These are phyloP conservation scores for Trypanosoma cruzi DNA, from an alignment of 208 protist species.

Conservation along the genomic window DNA sequence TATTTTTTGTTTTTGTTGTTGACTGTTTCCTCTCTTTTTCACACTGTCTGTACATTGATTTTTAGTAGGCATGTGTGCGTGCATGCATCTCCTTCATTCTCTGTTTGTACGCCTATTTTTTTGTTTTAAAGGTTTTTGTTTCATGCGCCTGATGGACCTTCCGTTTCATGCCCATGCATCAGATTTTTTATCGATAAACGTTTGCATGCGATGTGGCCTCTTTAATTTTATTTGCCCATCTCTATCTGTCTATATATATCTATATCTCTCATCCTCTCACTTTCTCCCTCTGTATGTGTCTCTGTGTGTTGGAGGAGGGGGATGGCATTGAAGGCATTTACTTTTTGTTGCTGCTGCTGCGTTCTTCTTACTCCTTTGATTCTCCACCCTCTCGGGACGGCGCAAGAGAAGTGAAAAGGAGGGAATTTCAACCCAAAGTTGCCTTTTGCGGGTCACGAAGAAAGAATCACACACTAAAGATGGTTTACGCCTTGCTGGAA, in stretches of 20 bases:
- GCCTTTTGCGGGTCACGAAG: not conserved
- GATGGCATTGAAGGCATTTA: not conserved
- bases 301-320: no score
- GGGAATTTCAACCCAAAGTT: not conserved
- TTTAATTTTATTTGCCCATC: not conserved
- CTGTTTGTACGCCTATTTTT: not conserved
- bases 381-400: not conserved
- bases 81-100: no score
- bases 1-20: no score
- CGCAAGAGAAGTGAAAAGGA: not conserved
- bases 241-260: conserved; percentile 7
- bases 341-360: not conserved
- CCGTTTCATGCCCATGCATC: no score
- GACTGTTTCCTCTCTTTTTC: no score
- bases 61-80: no score
- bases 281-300: no score
- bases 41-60: no score
- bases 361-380: conserved; percentile 10
- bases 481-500: conserved; percentile 98
- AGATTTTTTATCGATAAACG: no score
- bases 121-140: no score
- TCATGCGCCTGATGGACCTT: no score
- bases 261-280: no score
- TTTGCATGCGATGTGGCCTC: not conserved
- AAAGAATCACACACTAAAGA: conserved; percentile 29